phyloP scores from a whole-genome alignment of 1,139 yeast genomes.

The Geotrichum histeridarum region DNA sequence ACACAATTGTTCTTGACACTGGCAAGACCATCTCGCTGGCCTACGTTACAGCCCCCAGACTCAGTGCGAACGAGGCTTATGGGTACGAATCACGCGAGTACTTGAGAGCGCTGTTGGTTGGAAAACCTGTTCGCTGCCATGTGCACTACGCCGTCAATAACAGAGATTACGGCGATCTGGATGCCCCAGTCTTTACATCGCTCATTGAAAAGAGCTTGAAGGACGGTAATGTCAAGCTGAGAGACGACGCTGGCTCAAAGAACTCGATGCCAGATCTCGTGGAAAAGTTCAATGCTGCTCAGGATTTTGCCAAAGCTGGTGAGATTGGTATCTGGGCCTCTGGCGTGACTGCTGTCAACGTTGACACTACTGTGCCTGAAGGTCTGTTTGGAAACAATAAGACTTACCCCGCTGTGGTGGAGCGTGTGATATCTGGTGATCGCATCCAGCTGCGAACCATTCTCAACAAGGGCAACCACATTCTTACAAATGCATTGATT shows the following conservation, averaged over 20 bases:
- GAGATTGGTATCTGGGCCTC: slow-evolving; percentile 54
- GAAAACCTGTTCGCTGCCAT: slow-evolving; percentile 60
- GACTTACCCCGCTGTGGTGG: slow-evolving; percentile 59
- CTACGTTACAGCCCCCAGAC: slow-evolving; percentile 53
- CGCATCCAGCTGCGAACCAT: slow-evolving; percentile 55
- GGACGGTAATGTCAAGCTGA: slow-evolving; percentile 59
- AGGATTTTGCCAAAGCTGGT: slow-evolving; percentile 49
- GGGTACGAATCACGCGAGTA: slow-evolving; percentile 58
- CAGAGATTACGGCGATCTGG: slow-evolving; percentile 69
- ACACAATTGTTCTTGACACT: slow-evolving; percentile 57
- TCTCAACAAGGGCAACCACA: slow-evolving; percentile 42
- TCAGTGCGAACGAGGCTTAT: slow-evolving; percentile 39
- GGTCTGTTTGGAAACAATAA: slow-evolving; percentile 34
- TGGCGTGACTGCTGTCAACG: slow-evolving; percentile 32
- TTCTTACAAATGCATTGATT: slow-evolving; percentile 53
- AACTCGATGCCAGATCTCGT: slow-evolving; percentile 37
- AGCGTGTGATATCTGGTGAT: slow-evolving; percentile 75
- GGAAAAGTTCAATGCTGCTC: slow-evolving; percentile 40
- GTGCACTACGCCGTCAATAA: slow-evolving; percentile 52
- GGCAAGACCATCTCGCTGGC: slow-evolving; percentile 64
- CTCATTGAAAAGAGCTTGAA: slow-evolving; percentile 53
- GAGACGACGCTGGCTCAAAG: slow-evolving; percentile 46
- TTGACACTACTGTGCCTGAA: slow-evolving; percentile 39
- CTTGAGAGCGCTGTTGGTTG: slow-evolving; percentile 59
- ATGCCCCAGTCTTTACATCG: slow-evolving; percentile 59